Evolutionary conservation across 2,329 filamentous ascomycete genomes (phyloP).

Genomic region (Clonostachys sp.): DNA sequence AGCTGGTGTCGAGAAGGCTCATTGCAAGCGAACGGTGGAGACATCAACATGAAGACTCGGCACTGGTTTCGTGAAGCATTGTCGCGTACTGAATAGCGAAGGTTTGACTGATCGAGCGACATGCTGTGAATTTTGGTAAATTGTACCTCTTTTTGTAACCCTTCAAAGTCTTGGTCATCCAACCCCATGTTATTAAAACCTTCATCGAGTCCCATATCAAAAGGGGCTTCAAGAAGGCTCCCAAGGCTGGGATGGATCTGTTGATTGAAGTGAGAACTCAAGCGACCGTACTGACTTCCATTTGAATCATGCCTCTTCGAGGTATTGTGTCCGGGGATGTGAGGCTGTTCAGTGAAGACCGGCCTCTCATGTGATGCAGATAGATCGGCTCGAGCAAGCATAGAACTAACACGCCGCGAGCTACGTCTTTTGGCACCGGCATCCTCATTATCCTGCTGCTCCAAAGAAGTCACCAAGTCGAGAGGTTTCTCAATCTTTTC

Average conservation of each 20-base stretch:
- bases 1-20: slow-evolving; percentile 49
- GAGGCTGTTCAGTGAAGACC: slow-evolving; percentile 67
- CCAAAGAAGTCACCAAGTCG: slow-evolving; percentile 67
- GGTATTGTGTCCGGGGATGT: slow-evolving; percentile 26
- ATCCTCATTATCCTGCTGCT: slow-evolving; percentile 56
- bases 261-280: slow-evolving; percentile 36
- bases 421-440: slow-evolving; percentile 50
- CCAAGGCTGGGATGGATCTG: slow-evolving; percentile 47
- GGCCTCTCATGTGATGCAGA: slow-evolving; percentile 79
- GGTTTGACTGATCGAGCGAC: slow-evolving; percentile 54
- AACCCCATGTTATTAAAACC: slow-evolving; percentile 69
- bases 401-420: slow-evolving; percentile 81
- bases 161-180: slow-evolving; percentile 67
- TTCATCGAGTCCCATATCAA: slow-evolving; percentile 68
- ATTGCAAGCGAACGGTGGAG: slow-evolving; percentile 50
- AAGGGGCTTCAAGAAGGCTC: slow-evolving; percentile 62
- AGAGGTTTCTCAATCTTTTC: slow-evolving; percentile 45
- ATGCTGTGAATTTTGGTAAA: slow-evolving; percentile 68
- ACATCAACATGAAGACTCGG: slow-evolving; percentile 64
- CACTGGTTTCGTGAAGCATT: slow-evolving; percentile 48
- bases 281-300: slow-evolving; percentile 31
- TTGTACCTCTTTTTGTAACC: slow-evolving; percentile 67
- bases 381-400: slow-evolving; percentile 81
- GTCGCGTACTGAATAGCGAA: slow-evolving; percentile 53
- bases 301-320: slow-evolving; percentile 70